Base-by-base conservation (phyloP, 768 basidiomycete species). In the Leccinum imitatum region DNA sequence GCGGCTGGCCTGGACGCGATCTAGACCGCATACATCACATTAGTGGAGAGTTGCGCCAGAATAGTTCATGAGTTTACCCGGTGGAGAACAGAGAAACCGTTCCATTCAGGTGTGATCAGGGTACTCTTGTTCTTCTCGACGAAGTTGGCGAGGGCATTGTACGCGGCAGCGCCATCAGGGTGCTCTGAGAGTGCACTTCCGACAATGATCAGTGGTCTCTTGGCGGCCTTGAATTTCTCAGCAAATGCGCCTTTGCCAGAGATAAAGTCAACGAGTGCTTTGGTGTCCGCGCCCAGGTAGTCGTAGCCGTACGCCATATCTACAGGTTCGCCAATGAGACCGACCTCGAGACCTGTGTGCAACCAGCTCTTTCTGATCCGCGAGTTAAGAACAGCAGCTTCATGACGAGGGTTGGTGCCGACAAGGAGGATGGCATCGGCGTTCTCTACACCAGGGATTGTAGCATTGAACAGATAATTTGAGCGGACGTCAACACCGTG, bases 351-450 rank as follows among this genome's bases (percentile, higher is more conserved):
- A 50, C 86, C 83, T 6, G 87, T 87, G 70, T 95, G 89, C 64
- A 99, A 72, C 91, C 93, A 99, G 67, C 86, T 89, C 81, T 94
- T 95, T 67, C 97, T 85, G 68, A 99, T 93, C 63, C 97, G 92
- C 25, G 95, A 94, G 81, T 98, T 99, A 65, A 98, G 81, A 57
- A 98, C 95, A 25, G 23, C 23, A 25, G 23, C 23, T 25, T 25
- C 23, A 25, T 25, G 23, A 25, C 23, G 23, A 25, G 23, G 23
- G 23, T 25, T 25, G 47, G 95, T 97, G 58, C 96, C 97, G 66
- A 98, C 86, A 30, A 99, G 84, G 8, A 98, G 85, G 64, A 99
- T 92, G 19, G 78, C 92, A 67, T 99, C 97, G 23, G 97, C 95
- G 50, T 87, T 80, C 70, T 97, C 97, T 27, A 96, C 82, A 23